Conservation (phyloP, 148 eudicot species). For the Amaranthus palmeri region DNA sequence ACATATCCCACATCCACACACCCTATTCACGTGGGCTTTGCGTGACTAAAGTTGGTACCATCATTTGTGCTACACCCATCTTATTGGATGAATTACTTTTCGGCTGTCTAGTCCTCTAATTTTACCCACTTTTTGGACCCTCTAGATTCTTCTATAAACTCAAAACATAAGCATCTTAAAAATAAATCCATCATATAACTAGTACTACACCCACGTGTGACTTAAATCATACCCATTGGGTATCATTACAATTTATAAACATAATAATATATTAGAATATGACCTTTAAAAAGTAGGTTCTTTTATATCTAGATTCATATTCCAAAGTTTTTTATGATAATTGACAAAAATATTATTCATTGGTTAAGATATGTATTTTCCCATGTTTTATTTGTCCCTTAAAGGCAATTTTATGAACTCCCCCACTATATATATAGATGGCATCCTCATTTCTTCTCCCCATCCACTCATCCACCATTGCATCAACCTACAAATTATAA, state of each 20-base stretch:
- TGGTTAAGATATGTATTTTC: slow-evolving; percentile 13
- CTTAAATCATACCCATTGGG: slow-evolving; percentile 25
- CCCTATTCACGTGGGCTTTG: slow-evolving; percentile 31
- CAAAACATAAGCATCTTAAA: slow-evolving; percentile 3
- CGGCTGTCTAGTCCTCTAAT: neutral
- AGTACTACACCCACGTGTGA: slow-evolving; percentile 22
- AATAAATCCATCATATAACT: slow-evolving; percentile 9
- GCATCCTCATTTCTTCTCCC: neutral
- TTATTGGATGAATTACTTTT: neutral
- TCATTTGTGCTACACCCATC: neutral
- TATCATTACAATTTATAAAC: slow-evolving; percentile 3
- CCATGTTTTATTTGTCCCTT: slow-evolving; percentile 27
- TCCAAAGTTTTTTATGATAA: slow-evolving; percentile 14
- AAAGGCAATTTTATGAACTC: neutral
- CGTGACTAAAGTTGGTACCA: slow-evolving; percentile 26
- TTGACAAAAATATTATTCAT: neutral
- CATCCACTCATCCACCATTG: slow-evolving; percentile 11
- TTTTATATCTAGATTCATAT: slow-evolving; percentile 28
- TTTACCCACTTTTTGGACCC: slow-evolving; percentile 2
- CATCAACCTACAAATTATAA: neutral
- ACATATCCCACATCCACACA: neutral
- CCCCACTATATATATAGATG: slow-evolving; percentile 4
- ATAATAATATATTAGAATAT: too few relatives aligned
- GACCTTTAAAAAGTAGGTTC: slow-evolving; percentile 1
- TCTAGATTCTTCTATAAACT: slow-evolving; percentile 21